Evolutionary conservation across 2,329 filamentous ascomycete species (phyloP).

Genomic region (Ophiostoma sp.): DNA sequence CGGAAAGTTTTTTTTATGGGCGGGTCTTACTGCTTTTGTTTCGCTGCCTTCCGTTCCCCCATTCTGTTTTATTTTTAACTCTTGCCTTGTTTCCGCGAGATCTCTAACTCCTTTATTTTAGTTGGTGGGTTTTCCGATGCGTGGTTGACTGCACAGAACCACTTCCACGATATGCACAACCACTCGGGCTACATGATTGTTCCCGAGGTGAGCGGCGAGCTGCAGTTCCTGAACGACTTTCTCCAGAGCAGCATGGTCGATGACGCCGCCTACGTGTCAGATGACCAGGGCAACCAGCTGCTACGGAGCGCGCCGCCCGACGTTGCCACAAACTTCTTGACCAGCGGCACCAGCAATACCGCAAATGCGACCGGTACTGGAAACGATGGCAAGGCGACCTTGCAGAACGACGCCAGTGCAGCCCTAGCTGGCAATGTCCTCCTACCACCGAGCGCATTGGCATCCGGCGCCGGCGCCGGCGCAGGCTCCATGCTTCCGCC

Average conservation of each 20-base stretch:
- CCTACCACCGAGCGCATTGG: slow-evolving; percentile 39
- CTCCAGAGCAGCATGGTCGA: slow-evolving; percentile 88
- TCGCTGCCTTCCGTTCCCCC: slow-evolving; percentile 53
- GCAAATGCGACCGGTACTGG: slow-evolving; percentile 36
- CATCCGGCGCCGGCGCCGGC: slow-evolving; percentile 30
- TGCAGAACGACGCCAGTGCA: background rate
- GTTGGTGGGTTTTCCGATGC: slow-evolving; percentile 79
- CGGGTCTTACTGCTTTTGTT: background rate
- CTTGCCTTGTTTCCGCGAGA: slow-evolving; percentile 48
- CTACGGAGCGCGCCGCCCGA: slow-evolving; percentile 47
- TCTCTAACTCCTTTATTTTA: slow-evolving; percentile 40
- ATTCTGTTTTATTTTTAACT: slow-evolving; percentile 64
- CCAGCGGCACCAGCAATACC: slow-evolving; percentile 40
- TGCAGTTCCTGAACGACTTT: slow-evolving; percentile 95
- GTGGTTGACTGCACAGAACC: slow-evolving; percentile 76
- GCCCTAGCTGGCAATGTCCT: slow-evolving; percentile 35
- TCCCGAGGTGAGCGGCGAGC: slow-evolving; percentile 93
- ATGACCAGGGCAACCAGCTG: slow-evolving; percentile 57
- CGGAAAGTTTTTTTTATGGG: background rate
- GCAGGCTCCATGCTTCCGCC: slow-evolving; percentile 62
- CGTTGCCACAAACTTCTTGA: slow-evolving; percentile 52
- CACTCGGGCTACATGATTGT: slow-evolving; percentile 93
- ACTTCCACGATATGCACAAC: slow-evolving; percentile 91
- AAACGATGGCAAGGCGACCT: slow-evolving; percentile 36
- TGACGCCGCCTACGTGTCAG: slow-evolving; percentile 70